Percentiles rank a stretch among this genome's conserved stretches.
These are phyloP conservation scores for Kwoniella sp. DNA, from an alignment of 768 basidiomycete species.

Conservation along the genomic window DNA sequence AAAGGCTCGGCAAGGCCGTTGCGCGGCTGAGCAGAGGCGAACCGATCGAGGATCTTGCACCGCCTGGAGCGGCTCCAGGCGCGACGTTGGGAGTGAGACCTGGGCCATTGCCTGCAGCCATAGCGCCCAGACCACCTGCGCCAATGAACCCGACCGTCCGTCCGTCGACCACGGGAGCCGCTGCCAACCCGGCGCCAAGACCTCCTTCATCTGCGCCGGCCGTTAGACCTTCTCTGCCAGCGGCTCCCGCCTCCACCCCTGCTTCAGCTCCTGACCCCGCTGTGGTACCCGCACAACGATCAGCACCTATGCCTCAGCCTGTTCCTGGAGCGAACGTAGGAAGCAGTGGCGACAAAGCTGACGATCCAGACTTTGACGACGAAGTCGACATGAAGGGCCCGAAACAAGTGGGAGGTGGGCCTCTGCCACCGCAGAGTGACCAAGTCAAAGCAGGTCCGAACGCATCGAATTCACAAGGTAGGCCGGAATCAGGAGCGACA, in stretches of 20 bases:
- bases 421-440: constrained; percentile 1
- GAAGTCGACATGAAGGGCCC: constrained; percentile 35
- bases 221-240: not conserved
- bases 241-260: not conserved
- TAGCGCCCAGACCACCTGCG: not conserved
- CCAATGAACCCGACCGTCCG: not conserved
- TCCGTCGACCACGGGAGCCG: not conserved
- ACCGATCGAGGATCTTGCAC: constrained; percentile 16
- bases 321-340: not conserved
- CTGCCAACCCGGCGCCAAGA: not conserved
- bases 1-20: constrained; percentile 32
- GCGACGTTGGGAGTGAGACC: not conserved
- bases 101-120: not conserved
- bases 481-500: too few species aligned
- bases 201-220: not conserved
- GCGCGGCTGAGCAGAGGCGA: constrained; percentile 31
- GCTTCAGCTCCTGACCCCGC: not conserved
- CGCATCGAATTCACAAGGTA: too few species aligned
- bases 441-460: not conserved
- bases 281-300: not conserved
- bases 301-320: not conserved
- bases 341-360: not conserved
- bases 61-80: not conserved
- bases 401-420: constrained; percentile 39
- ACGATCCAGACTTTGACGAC: constrained; percentile 19